phyloP scores from a whole-genome alignment of 257 asterid genomes.

The Solanum sejunctum region DNA sequence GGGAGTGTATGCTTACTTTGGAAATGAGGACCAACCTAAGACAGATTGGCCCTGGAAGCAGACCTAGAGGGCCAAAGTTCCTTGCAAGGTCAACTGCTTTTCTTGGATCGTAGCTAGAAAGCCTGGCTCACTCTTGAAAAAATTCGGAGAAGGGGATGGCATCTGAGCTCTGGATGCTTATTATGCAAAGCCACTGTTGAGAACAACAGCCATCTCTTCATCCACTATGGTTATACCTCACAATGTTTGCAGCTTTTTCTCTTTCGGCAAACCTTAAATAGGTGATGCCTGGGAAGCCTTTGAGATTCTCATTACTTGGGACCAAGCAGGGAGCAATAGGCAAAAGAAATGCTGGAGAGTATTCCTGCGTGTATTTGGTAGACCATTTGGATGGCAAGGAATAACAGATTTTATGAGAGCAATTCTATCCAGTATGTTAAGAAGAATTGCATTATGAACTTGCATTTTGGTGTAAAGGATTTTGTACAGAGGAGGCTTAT shows the following conservation, averaged over 20 bases:
- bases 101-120: neutral
- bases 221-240: neutral
- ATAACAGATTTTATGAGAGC: neutral
- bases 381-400: neutral
- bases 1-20: neutral
- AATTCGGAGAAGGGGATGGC: neutral
- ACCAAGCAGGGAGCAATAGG: neutral
- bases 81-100: neutral
- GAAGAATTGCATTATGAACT: neutral
- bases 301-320: neutral
- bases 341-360: neutral
- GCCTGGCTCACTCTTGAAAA: neutral
- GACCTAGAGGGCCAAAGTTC: neutral
- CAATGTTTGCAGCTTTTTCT: neutral
- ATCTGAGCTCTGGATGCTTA: neutral
- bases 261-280: neutral
- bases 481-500: neutral
- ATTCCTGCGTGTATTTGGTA: neutral
- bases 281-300: neutral
- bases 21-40: neutral
- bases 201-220: neutral
- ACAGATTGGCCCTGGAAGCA: neutral
- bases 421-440: neutral
- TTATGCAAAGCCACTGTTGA: neutral
- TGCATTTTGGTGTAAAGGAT: neutral